A percentile compares a stretch with the other conserved stretches of the same genome.
Evolutionary conservation across 495 filamentous ascomycete species (phyloP).

Genomic region (Lasiosphaeria hispida): DNA sequence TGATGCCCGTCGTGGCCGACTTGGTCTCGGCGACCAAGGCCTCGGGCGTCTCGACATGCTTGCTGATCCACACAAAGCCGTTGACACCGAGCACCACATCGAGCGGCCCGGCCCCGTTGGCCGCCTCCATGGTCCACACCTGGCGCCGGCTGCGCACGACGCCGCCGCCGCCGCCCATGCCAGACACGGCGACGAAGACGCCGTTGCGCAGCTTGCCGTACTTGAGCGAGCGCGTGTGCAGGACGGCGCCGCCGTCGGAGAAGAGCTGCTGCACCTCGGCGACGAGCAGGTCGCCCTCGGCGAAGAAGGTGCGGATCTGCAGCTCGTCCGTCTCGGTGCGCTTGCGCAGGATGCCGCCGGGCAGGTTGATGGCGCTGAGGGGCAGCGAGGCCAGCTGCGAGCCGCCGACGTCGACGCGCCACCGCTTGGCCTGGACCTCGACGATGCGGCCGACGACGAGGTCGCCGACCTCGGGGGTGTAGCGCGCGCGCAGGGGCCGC

Average conservation of each 20-base stretch:
- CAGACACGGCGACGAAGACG: slow-evolving; percentile 75
- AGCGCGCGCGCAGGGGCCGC: slow-evolving; percentile 83
- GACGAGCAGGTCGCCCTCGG: slow-evolving; percentile 83
- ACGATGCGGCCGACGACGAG: slow-evolving; percentile 91
- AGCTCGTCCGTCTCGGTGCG: slow-evolving; percentile 92
- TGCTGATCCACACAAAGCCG: slow-evolving; percentile 91
- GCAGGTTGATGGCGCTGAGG: slow-evolving; percentile 86
- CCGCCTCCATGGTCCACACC: slow-evolving; percentile 74
- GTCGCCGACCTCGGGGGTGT: slow-evolving; percentile 93
- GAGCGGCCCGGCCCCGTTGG: slow-evolving; percentile 66
- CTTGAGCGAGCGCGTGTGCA: slow-evolving; percentile 86
- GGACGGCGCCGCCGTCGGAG: slow-evolving; percentile 72
- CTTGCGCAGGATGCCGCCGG: slow-evolving; percentile 86
- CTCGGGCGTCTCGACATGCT: slow-evolving; percentile 60
- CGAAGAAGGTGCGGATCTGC: slow-evolving; percentile 90
- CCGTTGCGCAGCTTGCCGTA: slow-evolving; percentile 96
- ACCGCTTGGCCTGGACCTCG: slow-evolving; percentile 83
- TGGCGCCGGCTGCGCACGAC: slow-evolving; percentile 79
- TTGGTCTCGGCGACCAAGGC: slow-evolving; percentile 39
- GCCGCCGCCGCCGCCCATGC: slow-evolving; percentile 76
- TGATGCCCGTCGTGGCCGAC: slow-evolving; percentile 56
- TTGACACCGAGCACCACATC: slow-evolving; percentile 92
- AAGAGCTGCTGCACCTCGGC: slow-evolving; percentile 88
- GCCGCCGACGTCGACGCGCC: slow-evolving; percentile 89
- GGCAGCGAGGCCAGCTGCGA: slow-evolving; percentile 79